Percentiles rank a stretch among this genome's conserved stretches.
These are phyloP conservation scores for Fusarium agapanthi DNA, from an alignment of 2,329 filamentous ascomycete species.

Conservation along the genomic window DNA sequence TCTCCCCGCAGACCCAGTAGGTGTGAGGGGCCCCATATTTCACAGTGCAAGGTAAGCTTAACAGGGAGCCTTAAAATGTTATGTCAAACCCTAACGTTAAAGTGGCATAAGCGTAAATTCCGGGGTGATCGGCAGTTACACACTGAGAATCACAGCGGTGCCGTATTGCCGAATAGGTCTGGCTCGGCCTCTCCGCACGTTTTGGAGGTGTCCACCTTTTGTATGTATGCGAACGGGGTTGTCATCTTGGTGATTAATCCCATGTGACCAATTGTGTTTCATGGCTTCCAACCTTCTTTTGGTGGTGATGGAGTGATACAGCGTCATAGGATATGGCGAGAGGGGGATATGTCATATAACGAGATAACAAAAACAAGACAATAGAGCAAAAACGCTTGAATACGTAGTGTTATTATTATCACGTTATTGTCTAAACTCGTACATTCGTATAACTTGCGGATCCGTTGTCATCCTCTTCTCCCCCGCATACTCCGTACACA, in stretches of 20 bases:
- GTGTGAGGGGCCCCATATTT: constrained; percentile 12
- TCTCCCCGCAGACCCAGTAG: background rate
- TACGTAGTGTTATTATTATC: background rate
- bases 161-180: constrained; percentile 31
- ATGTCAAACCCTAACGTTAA: constrained; percentile 18
- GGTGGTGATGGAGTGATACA: background rate
- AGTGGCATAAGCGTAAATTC: constrained; percentile 23
- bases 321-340: constrained; percentile 1
- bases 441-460: constrained; percentile 7
- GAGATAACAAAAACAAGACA: background rate
- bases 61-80: constrained; percentile 13
- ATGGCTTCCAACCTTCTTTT: background rate
- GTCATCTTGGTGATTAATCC: background rate
- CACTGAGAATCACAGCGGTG: constrained; percentile 11
- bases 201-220: background rate
- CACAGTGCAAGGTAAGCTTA: constrained; percentile 27
- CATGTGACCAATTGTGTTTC: constrained; percentile 11
- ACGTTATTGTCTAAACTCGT: background rate
- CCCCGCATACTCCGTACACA: background rate
- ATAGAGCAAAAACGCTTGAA: background rate
- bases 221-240: background rate
- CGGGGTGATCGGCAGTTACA: constrained; percentile 23
- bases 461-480: background rate
- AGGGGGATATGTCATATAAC: background rate
- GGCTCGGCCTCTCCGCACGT: constrained; percentile 33